These are phyloP conservation scores for Grifola frondosa DNA, from an alignment of 1,284 basidiomycete species.

Conservation along the genomic window DNA sequence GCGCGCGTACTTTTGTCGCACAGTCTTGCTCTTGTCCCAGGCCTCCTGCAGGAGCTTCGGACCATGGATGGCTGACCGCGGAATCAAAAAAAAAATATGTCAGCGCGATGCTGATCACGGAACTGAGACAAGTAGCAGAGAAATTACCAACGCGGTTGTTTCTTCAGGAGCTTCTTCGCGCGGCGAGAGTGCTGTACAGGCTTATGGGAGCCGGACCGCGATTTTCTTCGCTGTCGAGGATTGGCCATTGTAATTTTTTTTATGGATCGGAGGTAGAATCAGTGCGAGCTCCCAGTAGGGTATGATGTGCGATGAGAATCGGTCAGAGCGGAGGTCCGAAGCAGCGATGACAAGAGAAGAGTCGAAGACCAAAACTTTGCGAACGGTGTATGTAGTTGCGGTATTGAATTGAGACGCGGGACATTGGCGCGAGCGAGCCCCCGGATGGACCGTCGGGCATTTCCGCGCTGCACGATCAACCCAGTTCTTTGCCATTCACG, in stretches of 20 bases:
- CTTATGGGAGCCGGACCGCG: slow-evolving; percentile 68
- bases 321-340: too few relatives aligned
- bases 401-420: too few relatives aligned
- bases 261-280: slow-evolving; percentile 11
- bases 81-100: slow-evolving; percentile 6
- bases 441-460: too few relatives aligned
- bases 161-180: slow-evolving; percentile 75
- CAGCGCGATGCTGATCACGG: slow-evolving; percentile 2
- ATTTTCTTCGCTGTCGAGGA: slow-evolving; percentile 85
- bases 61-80: slow-evolving; percentile 69
- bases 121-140: slow-evolving; percentile 7
- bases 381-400: too few relatives aligned
- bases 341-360: too few relatives aligned
- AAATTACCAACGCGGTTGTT: slow-evolving; percentile 62
- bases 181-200: slow-evolving; percentile 68
- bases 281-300: too few relatives aligned
- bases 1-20: slow-evolving; percentile 84
- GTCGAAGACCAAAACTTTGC: too few relatives aligned
- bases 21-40: slow-evolving; percentile 90
- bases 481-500: too few relatives aligned
- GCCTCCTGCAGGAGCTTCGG: slow-evolving; percentile 81
- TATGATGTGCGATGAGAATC: too few relatives aligned
- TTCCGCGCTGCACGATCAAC: too few relatives aligned
- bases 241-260: slow-evolving; percentile 70
- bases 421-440: too few relatives aligned